Evolutionary conservation across 306 rosid species (phyloP), one percentile per base, ranked within the genome.

Genomic region (Prinsepia uniflora): DNA sequence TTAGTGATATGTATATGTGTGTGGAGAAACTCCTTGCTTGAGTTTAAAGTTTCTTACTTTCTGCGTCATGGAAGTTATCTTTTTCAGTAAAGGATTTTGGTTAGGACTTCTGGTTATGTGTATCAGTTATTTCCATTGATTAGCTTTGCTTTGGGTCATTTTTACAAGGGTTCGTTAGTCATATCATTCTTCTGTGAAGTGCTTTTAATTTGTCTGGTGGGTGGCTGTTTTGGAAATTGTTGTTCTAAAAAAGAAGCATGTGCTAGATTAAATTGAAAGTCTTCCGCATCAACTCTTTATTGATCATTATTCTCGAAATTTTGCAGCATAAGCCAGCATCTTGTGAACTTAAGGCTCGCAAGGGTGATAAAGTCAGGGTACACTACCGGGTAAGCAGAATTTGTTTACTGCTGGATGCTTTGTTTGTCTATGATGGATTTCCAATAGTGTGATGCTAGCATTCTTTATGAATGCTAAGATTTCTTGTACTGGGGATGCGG

Each of bases 311-410:
- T 13, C 19, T 19, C 34, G 40, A n/a, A 30, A 19, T 72, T 63
- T 82, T 87, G 80, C 96, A 94, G 99, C 58, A 87, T 79, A 91
- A 87, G 80, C 96, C 97, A 63, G n/a, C 71, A 55, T 78, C 92
- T 59, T 94, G 99, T 86, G 95, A 87, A 19, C 52, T 89, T 77
- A 80, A 89, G 81, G 95, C 99, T 65, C 99, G 82, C 72, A 94
- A 94, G 83, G 99, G 99, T 24, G 99, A 94, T 76, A 86, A 15
- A 74, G 80, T 94, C 78, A 91, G 86, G 85, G 99, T 94, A 63
- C 99, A 94, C 80, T 94, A 94, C 59, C 86, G 92, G 85, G 98
- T 90, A 76, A 81, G 92, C 70, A 66, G 60, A 62, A 57, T 78
- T 34, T 60, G 52, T 15, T 52, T 79, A 83, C 46, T 39, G 22